A percentile compares a stretch with the other conserved stretches of the same genome.
Evolutionary conservation across 2,329 filamentous ascomycete genomes (phyloP).

Genomic region (Fusarium veterinarium): DNA sequence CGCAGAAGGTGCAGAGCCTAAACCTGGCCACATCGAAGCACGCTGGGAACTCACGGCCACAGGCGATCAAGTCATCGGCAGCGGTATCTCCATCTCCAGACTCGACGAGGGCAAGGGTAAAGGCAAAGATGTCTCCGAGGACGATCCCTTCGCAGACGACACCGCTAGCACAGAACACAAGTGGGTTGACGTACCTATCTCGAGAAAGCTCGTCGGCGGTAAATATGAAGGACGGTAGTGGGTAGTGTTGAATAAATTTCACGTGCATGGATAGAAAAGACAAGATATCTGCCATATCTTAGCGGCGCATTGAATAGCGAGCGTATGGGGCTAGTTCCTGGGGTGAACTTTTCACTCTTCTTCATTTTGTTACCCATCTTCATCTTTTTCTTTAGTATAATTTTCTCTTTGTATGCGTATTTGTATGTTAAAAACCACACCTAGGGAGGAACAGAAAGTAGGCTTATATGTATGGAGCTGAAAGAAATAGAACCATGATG

Average conservation of each 20-base stretch:
- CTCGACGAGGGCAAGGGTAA: constrained; percentile 64
- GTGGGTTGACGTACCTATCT: constrained; percentile 76
- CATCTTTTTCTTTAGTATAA: constrained; percentile 4
- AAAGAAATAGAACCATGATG: constrained; percentile 16
- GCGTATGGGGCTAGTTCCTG: constrained; percentile 36
- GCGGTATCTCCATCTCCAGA: constrained; percentile 73
- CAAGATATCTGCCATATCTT: constrained; percentile 45
- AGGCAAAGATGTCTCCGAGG: constrained; percentile 61
- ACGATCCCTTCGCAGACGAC: constrained; percentile 77
- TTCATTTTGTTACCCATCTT: constrained; percentile 24
- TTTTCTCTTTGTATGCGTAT: constrained; percentile 31
- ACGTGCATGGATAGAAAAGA: constrained; percentile 38
- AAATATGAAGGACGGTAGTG: constrained; percentile 72
- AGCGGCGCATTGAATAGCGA: constrained; percentile 47
- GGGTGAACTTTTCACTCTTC: constrained; percentile 36
- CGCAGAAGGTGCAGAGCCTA: constrained; percentile 76
- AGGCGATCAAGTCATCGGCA: constrained; percentile 60
- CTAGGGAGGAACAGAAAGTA: constrained; percentile 16
- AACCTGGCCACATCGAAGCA: constrained; percentile 82
- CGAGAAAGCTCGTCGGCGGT: constrained; percentile 77
- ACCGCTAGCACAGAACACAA: constrained; percentile 46
- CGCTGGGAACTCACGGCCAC: constrained; percentile 74
- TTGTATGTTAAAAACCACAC: constrained; percentile 3
- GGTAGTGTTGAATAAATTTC: constrained; percentile 9
- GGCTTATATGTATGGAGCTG: constrained; percentile 9